Conservation (phyloP, 768 basidiomycete species). For the Tulasnella sp. region DNA sequence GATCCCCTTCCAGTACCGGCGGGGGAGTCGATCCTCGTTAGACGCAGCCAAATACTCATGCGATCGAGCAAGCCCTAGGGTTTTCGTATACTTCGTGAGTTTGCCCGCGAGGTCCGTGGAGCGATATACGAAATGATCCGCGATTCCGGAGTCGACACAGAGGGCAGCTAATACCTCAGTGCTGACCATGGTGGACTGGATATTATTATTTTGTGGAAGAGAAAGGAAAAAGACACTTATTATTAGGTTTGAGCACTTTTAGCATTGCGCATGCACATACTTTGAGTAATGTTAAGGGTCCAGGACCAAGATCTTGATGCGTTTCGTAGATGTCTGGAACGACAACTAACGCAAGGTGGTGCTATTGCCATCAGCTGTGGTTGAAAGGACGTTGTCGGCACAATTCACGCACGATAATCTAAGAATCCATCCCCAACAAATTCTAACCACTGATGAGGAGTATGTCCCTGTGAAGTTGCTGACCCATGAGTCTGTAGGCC, state of each 20-base stretch:
- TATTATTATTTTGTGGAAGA: background rate
- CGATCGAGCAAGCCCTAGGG: constrained; percentile 36
- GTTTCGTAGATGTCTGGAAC: constrained; percentile 58
- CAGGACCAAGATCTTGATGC: constrained; percentile 57
- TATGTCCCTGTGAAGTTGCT: constrained; percentile 42
- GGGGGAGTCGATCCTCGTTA: constrained; percentile 39
- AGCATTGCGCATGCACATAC: constrained; percentile 27
- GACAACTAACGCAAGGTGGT: constrained; percentile 41
- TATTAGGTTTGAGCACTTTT: too few species aligned
- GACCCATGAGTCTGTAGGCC: constrained; percentile 54
- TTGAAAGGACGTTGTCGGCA: background rate
- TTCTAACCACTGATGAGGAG: constrained; percentile 58
- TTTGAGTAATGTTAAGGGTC: constrained; percentile 70
- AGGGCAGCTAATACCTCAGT: constrained; percentile 67
- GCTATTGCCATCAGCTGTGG: background rate
- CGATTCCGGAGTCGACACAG: constrained; percentile 57
- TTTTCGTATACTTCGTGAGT: constrained; percentile 44
- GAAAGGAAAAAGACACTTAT: too few species aligned
- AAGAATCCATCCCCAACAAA: constrained; percentile 82
- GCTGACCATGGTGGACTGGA: constrained; percentile 75
- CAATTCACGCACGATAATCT: constrained; percentile 54
- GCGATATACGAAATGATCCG: constrained; percentile 50
- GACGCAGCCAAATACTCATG: constrained; percentile 39
- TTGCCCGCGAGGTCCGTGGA: constrained; percentile 40
- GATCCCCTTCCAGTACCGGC: constrained; percentile 65